Conservation (phyloP, 345 rosid species). For the Eucalyptus urophylla region DNA sequence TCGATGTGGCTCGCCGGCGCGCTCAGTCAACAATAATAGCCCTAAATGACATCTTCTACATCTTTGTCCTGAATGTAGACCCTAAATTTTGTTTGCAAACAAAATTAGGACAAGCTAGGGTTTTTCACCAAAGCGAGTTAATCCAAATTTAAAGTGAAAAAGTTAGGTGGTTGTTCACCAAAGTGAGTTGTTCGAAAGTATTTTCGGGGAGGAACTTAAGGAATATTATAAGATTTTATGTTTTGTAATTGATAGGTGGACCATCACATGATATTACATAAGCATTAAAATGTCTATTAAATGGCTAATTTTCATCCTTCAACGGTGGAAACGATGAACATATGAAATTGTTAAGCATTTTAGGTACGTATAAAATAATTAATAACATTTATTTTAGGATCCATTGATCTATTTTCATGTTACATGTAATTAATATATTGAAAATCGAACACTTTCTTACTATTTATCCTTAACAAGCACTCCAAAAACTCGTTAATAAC, state of each 20-base stretch:
- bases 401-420: neutral
- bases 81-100: neutral
- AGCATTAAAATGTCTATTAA: neutral
- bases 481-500: neutral
- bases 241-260: neutral
- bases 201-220: no score
- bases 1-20: rapidly evolving
- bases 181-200: no score
- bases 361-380: neutral
- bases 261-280: neutral
- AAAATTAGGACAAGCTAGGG: neutral
- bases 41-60: neutral
- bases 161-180: neutral
- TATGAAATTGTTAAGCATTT: neutral
- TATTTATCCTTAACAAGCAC: neutral
- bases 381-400: neutral
- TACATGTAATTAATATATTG: neutral
- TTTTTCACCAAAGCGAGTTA: no score
- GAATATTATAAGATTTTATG: neutral
- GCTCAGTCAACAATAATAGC: neutral
- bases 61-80: neutral
- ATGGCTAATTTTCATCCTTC: neutral
- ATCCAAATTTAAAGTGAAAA: no score
- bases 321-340: neutral
- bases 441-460: neutral